phyloP scores from a whole-genome alignment of 2,329 filamentous ascomycete species.

The Sarocladium strictum region DNA sequence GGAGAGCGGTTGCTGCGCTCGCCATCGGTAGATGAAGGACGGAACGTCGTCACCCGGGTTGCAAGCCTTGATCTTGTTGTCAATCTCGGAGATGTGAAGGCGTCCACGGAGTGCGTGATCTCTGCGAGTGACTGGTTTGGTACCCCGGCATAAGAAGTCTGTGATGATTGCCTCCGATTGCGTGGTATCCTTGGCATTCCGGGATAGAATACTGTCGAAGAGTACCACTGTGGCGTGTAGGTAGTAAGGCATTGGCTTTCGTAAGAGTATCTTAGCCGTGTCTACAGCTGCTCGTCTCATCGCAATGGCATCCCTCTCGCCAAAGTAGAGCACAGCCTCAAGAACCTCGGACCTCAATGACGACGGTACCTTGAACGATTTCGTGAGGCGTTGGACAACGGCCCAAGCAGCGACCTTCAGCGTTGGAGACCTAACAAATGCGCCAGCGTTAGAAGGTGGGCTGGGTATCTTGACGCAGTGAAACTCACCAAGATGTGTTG shows the following conservation, averaged over 20 bases:
- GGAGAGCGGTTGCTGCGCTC: constrained; percentile 22
- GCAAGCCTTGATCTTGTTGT: constrained; percentile 26
- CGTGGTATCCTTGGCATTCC: constrained; percentile 20
- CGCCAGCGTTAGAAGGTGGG: too few species aligned
- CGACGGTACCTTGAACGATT: constrained; percentile 12
- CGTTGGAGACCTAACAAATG: constrained; percentile 18
- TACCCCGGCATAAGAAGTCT: constrained; percentile 17
- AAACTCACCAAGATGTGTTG: constrained; percentile 21
- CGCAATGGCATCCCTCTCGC: constrained; percentile 22
- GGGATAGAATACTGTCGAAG: constrained; percentile 25
- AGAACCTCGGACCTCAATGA: constrained; percentile 17
- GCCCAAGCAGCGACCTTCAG: constrained; percentile 22
- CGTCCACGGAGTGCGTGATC: constrained; percentile 25
- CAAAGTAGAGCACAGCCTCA: constrained; percentile 24
- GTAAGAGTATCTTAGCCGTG: constrained; percentile 18
- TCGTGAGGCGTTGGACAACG: constrained; percentile 17
- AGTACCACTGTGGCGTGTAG: constrained; percentile 23
- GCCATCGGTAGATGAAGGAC: constrained; percentile 24
- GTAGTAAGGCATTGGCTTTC: constrained; percentile 24
- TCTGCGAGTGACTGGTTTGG: constrained; percentile 14
- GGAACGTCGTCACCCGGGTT: constrained; percentile 23
- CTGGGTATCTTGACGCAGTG: rapidly evolving
- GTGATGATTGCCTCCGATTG: constrained; percentile 20
- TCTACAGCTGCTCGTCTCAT: constrained; percentile 20
- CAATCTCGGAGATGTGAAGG: constrained; percentile 27